Evolutionary conservation across 176 grass and related monocot genomes (phyloP).

Genomic region (Dactylis glomerata): DNA sequence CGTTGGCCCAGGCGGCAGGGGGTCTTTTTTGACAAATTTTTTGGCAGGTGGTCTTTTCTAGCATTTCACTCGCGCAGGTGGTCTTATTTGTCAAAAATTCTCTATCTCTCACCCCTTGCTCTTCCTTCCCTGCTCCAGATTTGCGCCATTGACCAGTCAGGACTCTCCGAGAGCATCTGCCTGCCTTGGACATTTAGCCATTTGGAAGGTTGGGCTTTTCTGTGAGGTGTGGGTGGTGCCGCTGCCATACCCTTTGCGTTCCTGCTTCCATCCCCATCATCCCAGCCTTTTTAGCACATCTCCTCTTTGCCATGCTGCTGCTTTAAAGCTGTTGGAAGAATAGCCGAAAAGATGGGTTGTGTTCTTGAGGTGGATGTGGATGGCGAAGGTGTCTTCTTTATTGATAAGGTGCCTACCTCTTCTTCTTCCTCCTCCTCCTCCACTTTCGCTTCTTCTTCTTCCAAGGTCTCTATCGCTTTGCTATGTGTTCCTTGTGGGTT

Average conservation of each 20-base stretch:
- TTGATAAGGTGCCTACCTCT: slow-evolving; percentile 49
- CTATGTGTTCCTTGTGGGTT: not conserved
- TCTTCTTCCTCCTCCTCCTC: slow-evolving; percentile 1
- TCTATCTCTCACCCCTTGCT: not conserved
- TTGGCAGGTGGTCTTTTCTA: too few species aligned
- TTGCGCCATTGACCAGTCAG: slow-evolving; percentile 44
- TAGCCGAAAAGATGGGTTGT: slow-evolving; percentile 48
- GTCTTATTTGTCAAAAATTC: too few species aligned
- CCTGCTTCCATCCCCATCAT: slow-evolving; percentile 54
- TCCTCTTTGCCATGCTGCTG: slow-evolving; percentile 24
- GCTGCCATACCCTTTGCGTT: slow-evolving; percentile 23
- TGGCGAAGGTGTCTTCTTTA: slow-evolving; percentile 77
- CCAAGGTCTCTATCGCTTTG: slow-evolving; percentile 1
- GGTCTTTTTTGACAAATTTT: too few species aligned
- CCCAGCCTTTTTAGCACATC: slow-evolving; percentile 27
- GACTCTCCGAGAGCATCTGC: not conserved
- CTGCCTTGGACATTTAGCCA: slow-evolving; percentile 23
- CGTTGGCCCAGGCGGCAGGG: too few species aligned
- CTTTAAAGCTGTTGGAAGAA: slow-evolving; percentile 35
- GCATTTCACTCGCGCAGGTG: too few species aligned
- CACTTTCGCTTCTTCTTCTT: not conserved
- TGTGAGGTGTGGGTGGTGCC: slow-evolving; percentile 27
- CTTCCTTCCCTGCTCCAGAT: not conserved
- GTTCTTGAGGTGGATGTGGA: slow-evolving; percentile 87
- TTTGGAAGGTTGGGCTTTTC: slow-evolving; percentile 51